Evolutionary conservation across 1,284 basidiomycete species (phyloP).

Genomic region (Ustilago nuda): DNA sequence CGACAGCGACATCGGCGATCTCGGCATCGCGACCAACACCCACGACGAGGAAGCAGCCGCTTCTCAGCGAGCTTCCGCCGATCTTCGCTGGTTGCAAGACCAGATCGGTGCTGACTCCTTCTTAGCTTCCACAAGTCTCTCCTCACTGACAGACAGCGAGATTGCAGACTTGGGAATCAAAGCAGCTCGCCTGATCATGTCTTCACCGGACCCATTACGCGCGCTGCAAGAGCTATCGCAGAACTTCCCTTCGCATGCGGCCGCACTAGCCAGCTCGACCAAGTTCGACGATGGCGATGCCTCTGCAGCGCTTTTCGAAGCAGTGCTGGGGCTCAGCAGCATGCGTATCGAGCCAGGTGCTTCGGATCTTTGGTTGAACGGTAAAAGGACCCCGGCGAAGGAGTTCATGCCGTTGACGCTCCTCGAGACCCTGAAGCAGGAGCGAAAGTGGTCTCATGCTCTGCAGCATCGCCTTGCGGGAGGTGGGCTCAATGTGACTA

Average conservation of each 20-base stretch:
- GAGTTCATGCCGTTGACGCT: slow-evolving; percentile 51
- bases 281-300: slow-evolving; percentile 29
- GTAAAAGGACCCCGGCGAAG: slow-evolving; percentile 28
- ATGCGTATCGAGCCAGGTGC: slow-evolving; percentile 50
- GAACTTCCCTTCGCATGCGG: slow-evolving; percentile 63
- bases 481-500: slow-evolving; percentile 76
- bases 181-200: slow-evolving; percentile 51
- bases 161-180: slow-evolving; percentile 45
- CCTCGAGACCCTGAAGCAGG: slow-evolving; percentile 74
- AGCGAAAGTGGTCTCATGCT: slow-evolving; percentile 75
- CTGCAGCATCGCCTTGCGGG: slow-evolving; percentile 72
- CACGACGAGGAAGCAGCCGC: slow-evolving; percentile 16
- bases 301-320: slow-evolving; percentile 33
- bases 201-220: slow-evolving; percentile 58
- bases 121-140: slow-evolving; percentile 6
- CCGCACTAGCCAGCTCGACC: slow-evolving; percentile 46
- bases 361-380: slow-evolving; percentile 65
- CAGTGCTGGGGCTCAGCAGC: slow-evolving; percentile 32
- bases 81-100: slow-evolving; percentile 28
- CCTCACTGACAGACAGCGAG: slow-evolving; percentile 36
- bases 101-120: slow-evolving; percentile 31
- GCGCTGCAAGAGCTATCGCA: slow-evolving; percentile 59
- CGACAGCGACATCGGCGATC: slow-evolving; percentile 34
- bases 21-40: slow-evolving; percentile 23
- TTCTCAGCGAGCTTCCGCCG: slow-evolving; percentile 2